phyloP scores from a whole-genome alignment of 352 stramenopile genomes.

The Phytopythium ostracodes region DNA sequence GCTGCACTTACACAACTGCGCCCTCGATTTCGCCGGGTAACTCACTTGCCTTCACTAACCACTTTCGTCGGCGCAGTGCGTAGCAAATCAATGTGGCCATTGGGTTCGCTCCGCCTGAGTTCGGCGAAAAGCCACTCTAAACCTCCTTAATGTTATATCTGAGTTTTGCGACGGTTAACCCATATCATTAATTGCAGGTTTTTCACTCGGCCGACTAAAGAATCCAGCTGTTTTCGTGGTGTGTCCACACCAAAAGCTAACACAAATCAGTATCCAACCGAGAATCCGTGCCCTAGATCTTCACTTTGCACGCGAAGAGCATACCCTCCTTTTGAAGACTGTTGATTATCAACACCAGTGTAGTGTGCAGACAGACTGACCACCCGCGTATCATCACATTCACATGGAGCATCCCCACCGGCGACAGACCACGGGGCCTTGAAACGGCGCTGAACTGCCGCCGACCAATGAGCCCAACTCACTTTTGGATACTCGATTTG shows the following conservation, averaged over 20 bases:
- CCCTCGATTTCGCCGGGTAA: not conserved
- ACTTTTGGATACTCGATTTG: conserved; percentile 3
- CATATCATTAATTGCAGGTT: not conserved
- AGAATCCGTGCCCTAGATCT: not conserved
- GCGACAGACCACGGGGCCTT: not conserved
- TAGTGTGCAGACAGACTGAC: not conserved
- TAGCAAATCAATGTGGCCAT: not conserved
- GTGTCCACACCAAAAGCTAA: not conserved
- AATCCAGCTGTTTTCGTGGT: not conserved
- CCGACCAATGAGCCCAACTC: not conserved
- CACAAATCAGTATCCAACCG: not conserved
- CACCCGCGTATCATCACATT: not conserved
- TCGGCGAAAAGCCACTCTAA: not conserved
- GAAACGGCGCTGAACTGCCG: not conserved
- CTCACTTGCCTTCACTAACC: conserved; percentile 1
- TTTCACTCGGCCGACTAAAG: not conserved
- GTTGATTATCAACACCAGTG: not conserved
- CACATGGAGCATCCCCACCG: not conserved
- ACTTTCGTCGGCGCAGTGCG: too few species aligned
- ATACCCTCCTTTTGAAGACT: not conserved
- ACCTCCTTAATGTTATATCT: conserved; percentile 4
- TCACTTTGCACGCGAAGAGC: not conserved
- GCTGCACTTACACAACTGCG: not conserved
- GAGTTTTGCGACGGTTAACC: not conserved
- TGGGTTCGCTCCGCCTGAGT: not conserved